These are phyloP conservation scores for Fragosphaeria purpurea DNA, from an alignment of 2,329 filamentous ascomycete genomes.

Conservation along the genomic window DNA sequence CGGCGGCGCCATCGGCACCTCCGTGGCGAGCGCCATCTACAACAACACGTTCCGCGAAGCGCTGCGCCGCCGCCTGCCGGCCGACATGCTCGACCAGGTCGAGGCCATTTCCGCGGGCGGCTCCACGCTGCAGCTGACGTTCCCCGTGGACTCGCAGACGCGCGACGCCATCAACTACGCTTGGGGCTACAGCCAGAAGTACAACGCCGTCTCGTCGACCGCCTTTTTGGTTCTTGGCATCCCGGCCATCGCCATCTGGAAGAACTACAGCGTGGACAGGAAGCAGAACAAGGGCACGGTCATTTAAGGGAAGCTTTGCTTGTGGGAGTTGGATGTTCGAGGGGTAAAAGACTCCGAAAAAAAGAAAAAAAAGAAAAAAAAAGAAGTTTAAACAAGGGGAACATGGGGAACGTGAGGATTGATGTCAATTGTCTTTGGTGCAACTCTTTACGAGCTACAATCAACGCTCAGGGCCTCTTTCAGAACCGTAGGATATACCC, in stretches of 20 bases:
- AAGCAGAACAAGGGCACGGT: slow-evolving; percentile 15
- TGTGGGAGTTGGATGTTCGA: too few relatives aligned
- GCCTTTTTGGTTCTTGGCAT: slow-evolving; percentile 19
- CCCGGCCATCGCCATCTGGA: slow-evolving; percentile 13
- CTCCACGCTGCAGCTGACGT: slow-evolving; percentile 42
- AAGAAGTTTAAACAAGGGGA: too few relatives aligned
- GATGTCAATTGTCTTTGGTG: too few relatives aligned
- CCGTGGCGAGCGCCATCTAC: slow-evolving; percentile 53
- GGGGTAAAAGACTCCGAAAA: too few relatives aligned
- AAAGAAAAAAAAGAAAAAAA: too few relatives aligned
- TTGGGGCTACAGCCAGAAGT: slow-evolving; percentile 41
- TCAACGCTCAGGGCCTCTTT: too few relatives aligned
- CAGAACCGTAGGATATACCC: too few relatives aligned
- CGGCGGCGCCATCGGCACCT: slow-evolving; percentile 48
- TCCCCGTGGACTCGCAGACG: slow-evolving; percentile 36
- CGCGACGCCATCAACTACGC: slow-evolving; percentile 46
- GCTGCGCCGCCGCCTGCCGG: slow-evolving; percentile 34
- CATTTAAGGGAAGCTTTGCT: slow-evolving; percentile 2
- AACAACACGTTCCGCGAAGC: slow-evolving; percentile 42
- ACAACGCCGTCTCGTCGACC: slow-evolving; percentile 37
- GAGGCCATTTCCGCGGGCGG: slow-evolving; percentile 32
- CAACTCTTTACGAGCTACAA: too few relatives aligned
- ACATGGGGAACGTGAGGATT: too few relatives aligned
- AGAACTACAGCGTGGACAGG: slow-evolving; percentile 14
- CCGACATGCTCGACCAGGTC: slow-evolving; percentile 37